Conservation (phyloP, 140 eudicot species). For the Senecio squalidus region DNA sequence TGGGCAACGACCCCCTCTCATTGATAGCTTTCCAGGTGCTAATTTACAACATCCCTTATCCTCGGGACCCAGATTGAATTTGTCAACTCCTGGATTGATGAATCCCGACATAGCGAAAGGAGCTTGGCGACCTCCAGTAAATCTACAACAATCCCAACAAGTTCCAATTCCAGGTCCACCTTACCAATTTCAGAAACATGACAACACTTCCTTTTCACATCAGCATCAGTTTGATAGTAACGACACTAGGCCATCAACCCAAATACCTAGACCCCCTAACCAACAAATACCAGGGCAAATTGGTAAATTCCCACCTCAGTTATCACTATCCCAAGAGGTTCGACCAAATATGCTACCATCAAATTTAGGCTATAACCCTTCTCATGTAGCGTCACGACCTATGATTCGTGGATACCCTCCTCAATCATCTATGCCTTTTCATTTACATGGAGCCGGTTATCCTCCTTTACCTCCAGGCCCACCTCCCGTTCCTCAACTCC, state of each 20-base stretch:
- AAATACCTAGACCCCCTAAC: constrained; percentile 32
- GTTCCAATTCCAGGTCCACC: constrained; percentile 24
- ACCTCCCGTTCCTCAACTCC: constrained; percentile 46
- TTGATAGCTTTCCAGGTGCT: constrained; percentile 28
- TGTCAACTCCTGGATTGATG: too few species aligned
- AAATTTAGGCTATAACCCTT: constrained; percentile 26
- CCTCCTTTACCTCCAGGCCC: constrained; percentile 62
- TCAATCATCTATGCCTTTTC: constrained; percentile 44
- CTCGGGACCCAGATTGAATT: too few species aligned
- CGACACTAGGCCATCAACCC: constrained; percentile 22
- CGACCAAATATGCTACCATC: constrained; percentile 42
- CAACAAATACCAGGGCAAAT: constrained; percentile 35
- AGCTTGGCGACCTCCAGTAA: constrained; percentile 50
- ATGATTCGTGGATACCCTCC: constrained; percentile 45
- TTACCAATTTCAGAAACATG: constrained; percentile 46
- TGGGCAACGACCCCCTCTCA: constrained; percentile 35
- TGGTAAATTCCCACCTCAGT: constrained; percentile 34
- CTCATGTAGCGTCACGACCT: constrained; percentile 32
- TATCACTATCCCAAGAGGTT: constrained; percentile 34
- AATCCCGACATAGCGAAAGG: too few species aligned
- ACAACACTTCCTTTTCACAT: constrained; percentile 29
- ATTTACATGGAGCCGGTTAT: constrained; percentile 33
- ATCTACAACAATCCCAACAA: constrained; percentile 30
- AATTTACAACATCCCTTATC: constrained; percentile 35
- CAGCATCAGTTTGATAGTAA: constrained; percentile 26